These are phyloP conservation scores for Apiospora phragmitis DNA, from an alignment of 2,329 filamentous ascomycete species.

Conservation along the genomic window DNA sequence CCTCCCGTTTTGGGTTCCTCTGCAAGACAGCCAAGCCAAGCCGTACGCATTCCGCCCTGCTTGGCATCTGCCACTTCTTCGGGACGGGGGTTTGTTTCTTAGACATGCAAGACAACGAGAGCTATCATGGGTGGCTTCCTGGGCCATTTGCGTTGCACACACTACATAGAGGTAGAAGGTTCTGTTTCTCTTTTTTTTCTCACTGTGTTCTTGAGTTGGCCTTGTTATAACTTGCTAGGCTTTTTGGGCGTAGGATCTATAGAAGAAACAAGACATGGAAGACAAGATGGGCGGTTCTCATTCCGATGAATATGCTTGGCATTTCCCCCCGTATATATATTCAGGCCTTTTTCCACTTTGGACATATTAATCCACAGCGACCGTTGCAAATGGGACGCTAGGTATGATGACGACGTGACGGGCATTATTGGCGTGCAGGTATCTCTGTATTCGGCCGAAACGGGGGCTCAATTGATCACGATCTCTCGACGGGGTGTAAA, in stretches of 20 bases:
- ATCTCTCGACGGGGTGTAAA: background rate
- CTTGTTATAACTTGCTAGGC: background rate
- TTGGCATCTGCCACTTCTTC: background rate
- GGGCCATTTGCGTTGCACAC: background rate
- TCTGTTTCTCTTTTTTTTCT: background rate
- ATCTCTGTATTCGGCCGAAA: slow-evolving; percentile 1
- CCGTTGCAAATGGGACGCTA: background rate
- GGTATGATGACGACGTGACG: slow-evolving; percentile 8
- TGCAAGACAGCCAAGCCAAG: background rate
- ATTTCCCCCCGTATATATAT: background rate
- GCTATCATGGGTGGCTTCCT: background rate
- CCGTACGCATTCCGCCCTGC: background rate
- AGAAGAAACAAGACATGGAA: background rate
- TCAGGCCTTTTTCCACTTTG: background rate
- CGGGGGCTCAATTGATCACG: background rate
- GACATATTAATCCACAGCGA: background rate
- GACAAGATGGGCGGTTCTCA: background rate
- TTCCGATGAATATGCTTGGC: background rate
- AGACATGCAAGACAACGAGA: background rate
- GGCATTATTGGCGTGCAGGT: slow-evolving; percentile 4
- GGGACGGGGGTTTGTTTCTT: background rate
- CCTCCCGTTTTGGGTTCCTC: background rate
- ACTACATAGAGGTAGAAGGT: background rate
- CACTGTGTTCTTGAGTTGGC: background rate
- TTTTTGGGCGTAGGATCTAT: background rate